Base-by-base conservation (phyloP, 2,329 filamentous ascomycete genomes). In the Cryphonectria naterciae region DNA sequence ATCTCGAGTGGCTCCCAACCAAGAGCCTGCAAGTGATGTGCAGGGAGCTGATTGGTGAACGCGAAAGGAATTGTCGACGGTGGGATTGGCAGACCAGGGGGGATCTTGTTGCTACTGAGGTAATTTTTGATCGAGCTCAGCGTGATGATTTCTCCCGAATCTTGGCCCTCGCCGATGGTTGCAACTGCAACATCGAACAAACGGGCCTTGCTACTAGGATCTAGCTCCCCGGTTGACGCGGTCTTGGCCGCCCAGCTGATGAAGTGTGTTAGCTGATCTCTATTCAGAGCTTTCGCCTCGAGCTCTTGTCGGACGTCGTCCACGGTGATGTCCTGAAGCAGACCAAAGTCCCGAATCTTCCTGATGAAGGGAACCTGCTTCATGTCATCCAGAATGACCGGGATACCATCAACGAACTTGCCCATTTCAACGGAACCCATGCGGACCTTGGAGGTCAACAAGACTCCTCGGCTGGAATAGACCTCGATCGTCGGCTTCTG, bases 1-100 rank as follows among this genome's bases (percentile, higher is more conserved):
- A 97, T 88, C 49, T 95, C 93, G 8, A 99, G 82, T 72, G 95
- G 90, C 69, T 91, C 87, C 95, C 96, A 99, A 0, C 94, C 93
- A 11, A 99, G 86, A 22, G 92, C 90, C 74, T 93, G 89, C 49
- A 99, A 81, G 76, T 97, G 91, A 22, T 85, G 83, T 35, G 86
- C 83, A 7, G 84, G 85, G n/a, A 94, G 87, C 35, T 85, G 84
- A 75, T 89, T 92, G 0, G 94, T 97, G 74, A 95, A 92, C n/a
- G 89, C 86, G 78, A 94, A 94, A 0, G 96, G 94, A 68, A 98
- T 91, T 0, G 95, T 97, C 2, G 90, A 90, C 1, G 91, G 88
- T 2, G 95, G 95, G 41, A 97, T 84, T 0, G 95, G 95, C 69
- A 97, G 82, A 46, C 91, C 91, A n/a, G 92, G 85, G 1, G 94